Conservation (phyloP, 106 monocot genomes). For the Narthecium ossifragum region DNA sequence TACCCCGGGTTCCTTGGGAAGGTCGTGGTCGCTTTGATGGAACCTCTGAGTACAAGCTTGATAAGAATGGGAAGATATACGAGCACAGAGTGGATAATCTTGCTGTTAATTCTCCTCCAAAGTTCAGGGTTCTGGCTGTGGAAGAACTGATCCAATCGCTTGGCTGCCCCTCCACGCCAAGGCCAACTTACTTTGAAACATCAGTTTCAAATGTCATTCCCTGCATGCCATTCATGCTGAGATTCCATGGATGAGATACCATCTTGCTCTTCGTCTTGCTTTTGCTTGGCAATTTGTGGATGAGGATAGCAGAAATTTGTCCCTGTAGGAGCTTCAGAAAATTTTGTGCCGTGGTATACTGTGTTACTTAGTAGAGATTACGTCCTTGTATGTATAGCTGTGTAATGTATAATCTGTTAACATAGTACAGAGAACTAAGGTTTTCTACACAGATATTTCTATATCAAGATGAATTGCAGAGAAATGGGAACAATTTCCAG, state of each 20-base stretch:
- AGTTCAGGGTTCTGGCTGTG: conserved; percentile 44
- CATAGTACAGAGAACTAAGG: no score
- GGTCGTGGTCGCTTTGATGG: conserved; percentile 72
- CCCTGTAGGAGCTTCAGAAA: neutral
- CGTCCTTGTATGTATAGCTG: neutral
- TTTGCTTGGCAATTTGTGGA: conserved; percentile 22
- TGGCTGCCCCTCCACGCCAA: conserved; percentile 63
- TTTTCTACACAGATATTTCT: no score
- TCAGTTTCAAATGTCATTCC: neutral
- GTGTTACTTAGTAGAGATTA: neutral
- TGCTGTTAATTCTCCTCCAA: conserved; percentile 51
- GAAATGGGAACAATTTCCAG: no score
- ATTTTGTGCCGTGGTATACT: conserved; percentile 8
- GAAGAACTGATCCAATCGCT: conserved; percentile 57
- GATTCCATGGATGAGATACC: conserved; percentile 42
- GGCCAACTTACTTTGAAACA: conserved; percentile 56
- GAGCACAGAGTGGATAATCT: conserved; percentile 80
- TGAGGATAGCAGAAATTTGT: conserved; percentile 6
- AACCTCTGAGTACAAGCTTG: conserved; percentile 80
- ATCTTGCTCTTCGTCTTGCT: conserved; percentile 26
- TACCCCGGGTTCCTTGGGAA: conserved; percentile 78
- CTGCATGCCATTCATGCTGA: conserved; percentile 23
- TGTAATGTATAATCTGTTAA: neutral
- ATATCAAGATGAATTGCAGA: no score
- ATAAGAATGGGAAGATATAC: conserved; percentile 75